Evolutionary conservation across 495 filamentous ascomycete species (phyloP), one percentile per base, ranked within the genome.

Genomic region (Neurospora sp.): DNA sequence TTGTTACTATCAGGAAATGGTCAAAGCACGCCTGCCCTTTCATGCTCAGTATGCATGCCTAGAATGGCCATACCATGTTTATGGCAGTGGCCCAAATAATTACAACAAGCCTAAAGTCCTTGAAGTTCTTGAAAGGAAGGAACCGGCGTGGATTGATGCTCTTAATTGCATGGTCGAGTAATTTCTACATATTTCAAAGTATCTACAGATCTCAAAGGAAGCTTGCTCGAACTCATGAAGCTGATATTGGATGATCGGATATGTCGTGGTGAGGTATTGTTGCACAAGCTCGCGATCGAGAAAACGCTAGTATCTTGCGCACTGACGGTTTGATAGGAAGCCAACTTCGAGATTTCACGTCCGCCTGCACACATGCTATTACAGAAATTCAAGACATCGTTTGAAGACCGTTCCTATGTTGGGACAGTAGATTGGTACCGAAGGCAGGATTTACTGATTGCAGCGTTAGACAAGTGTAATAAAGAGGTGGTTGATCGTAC

Each of bases 191-290:
- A 22, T 22, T 22, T 22, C 22, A 22, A 22, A 22, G 22, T 22
- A 22, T 22, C 22, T 22, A 22, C 22, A 22, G 22, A 22, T 22
- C 22, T 22, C 22, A 22, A 22, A 22, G 22, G 22, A 22, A 22
- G 22, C 22, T 22, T 22, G 22, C 22, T 22, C 22, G 22, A 22
- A 22, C 22, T 22, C 22, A 22, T 22, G 22, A 22, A 22, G 22
- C 22, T 3, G 31, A 0, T 39, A 39, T 0, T 39, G 39, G 0
- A 39, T 39, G 0, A 39, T 39, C 0, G 3, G 0, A 4, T 0
- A 1, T 39, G 12, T 39, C 39, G 39, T 18, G 0, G 14, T 42
- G 16, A 42, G 41, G 16, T 42, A 42, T 3, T 18, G 41, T 42
- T 18, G 1, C 41, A 42, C 41, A 42, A 42, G 16, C 41, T 16